A percentile compares a stretch with the other conserved stretches of the same genome.
phyloP scores from a whole-genome alignment of 2,329 filamentous ascomycete species.

The Tothia fuscella region DNA sequence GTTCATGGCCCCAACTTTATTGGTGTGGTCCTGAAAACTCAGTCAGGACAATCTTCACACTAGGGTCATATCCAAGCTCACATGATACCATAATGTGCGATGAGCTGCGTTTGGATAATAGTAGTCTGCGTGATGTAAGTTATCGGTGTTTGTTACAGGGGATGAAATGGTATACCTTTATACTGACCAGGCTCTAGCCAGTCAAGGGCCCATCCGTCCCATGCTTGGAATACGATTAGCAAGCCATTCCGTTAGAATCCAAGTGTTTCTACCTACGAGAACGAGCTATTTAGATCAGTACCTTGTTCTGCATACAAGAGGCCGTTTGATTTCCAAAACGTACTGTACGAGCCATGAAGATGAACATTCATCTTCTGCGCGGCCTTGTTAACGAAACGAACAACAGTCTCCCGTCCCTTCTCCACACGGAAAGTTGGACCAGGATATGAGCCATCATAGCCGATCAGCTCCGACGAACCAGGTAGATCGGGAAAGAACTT shows the following conservation, averaged over 20 bases:
- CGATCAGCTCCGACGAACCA: constrained; percentile 27
- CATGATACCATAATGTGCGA: constrained; percentile 44
- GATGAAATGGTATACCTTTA: too few species aligned
- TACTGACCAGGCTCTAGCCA: constrained; percentile 37
- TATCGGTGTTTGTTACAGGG: too few species aligned
- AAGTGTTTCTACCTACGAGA: too few species aligned
- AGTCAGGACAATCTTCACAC: background rate
- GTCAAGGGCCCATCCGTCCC: constrained; percentile 46
- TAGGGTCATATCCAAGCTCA: background rate
- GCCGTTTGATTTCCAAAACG: background rate
- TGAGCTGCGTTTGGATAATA: constrained; percentile 48
- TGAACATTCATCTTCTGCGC: constrained; percentile 35
- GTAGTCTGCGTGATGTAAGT: too few species aligned
- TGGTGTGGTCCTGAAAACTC: constrained; percentile 4
- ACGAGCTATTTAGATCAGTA: too few species aligned
- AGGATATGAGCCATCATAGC: constrained; percentile 41
- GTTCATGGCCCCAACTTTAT: constrained; percentile 28
- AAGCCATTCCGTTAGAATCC: too few species aligned
- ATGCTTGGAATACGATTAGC: too few species aligned
- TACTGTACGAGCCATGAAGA: constrained; percentile 40
- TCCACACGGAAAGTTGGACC: constrained; percentile 31
- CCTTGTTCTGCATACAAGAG: too few species aligned
- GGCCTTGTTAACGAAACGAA: constrained; percentile 42
- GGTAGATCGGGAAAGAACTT: constrained; percentile 33
- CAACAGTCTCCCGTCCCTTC: constrained; percentile 34